Percentiles rank a stretch among this genome's conserved stretches.
Conservation (phyloP, 768 basidiomycete species). For the Serendipita sp. region DNA sequence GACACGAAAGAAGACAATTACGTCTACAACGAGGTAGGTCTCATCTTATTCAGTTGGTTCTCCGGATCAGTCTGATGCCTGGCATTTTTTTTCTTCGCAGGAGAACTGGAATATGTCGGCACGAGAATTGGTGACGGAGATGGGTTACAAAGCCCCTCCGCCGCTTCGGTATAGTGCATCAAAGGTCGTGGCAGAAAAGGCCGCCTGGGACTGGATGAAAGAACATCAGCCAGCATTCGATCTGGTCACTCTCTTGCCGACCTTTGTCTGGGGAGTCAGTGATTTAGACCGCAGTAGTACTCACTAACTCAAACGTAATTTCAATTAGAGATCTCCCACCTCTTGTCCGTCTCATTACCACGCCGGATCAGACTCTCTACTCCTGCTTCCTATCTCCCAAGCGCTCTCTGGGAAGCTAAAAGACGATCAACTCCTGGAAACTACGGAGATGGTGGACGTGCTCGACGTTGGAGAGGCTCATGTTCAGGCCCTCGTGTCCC, state of each 20-base stretch:
- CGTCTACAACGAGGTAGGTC: conserved; percentile 13
- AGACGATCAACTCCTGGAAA: background rate
- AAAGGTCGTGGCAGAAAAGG: background rate
- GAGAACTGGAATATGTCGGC: conserved; percentile 5
- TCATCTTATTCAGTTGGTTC: background rate
- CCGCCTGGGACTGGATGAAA: conserved; percentile 2
- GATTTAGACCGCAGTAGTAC: background rate
- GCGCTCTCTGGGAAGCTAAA: background rate
- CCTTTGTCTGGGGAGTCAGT: background rate
- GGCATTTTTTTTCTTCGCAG: background rate
- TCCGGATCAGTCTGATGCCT: background rate
- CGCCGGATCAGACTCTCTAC: background rate
- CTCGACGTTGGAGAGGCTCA: conserved; percentile 3
- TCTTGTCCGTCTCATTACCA: background rate
- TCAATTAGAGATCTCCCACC: background rate
- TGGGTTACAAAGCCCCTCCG: background rate
- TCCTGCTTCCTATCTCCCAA: background rate
- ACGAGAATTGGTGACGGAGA: background rate
- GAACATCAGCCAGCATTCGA: background rate
- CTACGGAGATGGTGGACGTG: background rate
- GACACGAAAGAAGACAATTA: conserved; percentile 9
- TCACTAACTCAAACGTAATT: background rate
- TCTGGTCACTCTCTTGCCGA: background rate
- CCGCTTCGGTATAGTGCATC: background rate
- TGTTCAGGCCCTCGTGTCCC: background rate